Percentiles rank a stretch among this genome's conserved stretches.
phyloP scores from a whole-genome alignment of 139 green algal genomes.

The Volvox africanus region DNA sequence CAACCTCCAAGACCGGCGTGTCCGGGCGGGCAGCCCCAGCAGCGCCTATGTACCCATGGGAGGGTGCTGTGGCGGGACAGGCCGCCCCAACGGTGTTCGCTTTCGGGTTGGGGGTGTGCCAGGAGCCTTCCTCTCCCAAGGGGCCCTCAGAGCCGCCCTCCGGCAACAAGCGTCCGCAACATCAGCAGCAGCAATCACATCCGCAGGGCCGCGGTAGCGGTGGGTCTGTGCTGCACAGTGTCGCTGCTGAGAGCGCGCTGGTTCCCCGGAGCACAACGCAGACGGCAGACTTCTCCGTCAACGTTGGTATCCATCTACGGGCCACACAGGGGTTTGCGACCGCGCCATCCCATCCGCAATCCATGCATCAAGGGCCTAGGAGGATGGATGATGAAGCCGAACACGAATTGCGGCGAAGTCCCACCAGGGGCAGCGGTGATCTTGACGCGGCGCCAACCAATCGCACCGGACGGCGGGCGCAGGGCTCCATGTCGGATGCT shows the following conservation, averaged over 20 bases:
- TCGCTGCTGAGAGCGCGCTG: background rate
- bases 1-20: background rate
- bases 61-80: background rate
- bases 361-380: background rate
- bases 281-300: background rate
- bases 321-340: background rate
- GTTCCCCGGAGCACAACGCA: background rate
- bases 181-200: background rate
- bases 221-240: background rate
- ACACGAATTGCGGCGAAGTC: background rate
- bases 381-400: background rate
- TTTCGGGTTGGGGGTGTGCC: background rate
- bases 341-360: background rate
- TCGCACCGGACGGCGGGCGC: background rate
- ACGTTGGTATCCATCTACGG: background rate
- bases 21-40: background rate
- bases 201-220: background rate
- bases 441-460: background rate
- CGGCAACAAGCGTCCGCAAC: background rate
- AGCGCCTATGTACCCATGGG: slow-evolving; percentile 4
- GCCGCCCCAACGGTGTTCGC: slow-evolving; percentile 4
- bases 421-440: background rate
- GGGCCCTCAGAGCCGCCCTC: background rate
- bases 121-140: background rate
- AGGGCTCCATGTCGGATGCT: background rate